phyloP scores from a whole-genome alignment of 1,284 basidiomycete genomes.

The Ceratobasidium sp. region DNA sequence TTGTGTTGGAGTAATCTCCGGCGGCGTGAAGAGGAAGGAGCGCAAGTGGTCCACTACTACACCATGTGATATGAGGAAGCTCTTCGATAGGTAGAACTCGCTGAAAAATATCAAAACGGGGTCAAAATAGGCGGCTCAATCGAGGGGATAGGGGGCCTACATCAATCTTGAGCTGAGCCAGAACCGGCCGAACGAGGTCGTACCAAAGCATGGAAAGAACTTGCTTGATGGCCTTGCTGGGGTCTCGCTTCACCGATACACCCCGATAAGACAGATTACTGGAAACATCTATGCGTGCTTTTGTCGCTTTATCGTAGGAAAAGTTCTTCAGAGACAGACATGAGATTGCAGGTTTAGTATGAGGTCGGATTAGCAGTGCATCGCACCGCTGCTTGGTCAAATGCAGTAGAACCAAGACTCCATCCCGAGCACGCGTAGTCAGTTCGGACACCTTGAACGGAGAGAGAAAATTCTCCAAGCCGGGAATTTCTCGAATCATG shows the following conservation, averaged over 20 bases:
- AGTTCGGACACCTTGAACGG: background rate
- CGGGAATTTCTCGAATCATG: too few species aligned
- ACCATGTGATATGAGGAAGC: constrained; percentile 25
- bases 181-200: too few species aligned
- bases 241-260: background rate
- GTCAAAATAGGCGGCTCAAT: background rate
- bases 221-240: background rate
- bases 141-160: background rate
- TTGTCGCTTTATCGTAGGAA: background rate
- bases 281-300: too few species aligned
- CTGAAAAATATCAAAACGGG: background rate
- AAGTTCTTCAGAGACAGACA: background rate
- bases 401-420: background rate
- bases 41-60: background rate
- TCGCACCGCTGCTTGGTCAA: background rate
- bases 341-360: background rate
- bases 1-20: background rate
- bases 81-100: background rate
- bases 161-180: too few species aligned
- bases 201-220: too few species aligned
- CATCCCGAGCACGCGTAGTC: background rate
- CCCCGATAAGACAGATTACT: too few species aligned
- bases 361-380: background rate
- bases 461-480: too few species aligned
- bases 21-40: too few species aligned